Base-by-base conservation (phyloP, 2,329 filamentous ascomycete genomes). In the Aspergillus fischeri region DNA sequence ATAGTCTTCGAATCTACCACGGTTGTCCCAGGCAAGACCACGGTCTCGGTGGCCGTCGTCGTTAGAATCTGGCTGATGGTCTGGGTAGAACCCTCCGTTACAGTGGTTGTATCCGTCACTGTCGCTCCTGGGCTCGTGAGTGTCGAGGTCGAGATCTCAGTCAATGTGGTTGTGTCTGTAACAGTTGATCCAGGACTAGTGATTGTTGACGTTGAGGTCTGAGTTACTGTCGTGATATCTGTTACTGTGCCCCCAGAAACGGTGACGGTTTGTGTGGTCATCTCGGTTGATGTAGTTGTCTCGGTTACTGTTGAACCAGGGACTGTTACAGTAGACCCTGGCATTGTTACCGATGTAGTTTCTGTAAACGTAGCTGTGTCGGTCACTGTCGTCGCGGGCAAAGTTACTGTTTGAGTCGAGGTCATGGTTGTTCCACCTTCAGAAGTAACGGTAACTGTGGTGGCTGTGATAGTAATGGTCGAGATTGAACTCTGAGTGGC, bases 371-470 rank as follows among this genome's bases (percentile, higher is more conserved):
- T 54, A 8, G 10, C 38, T 7, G 55, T 41, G 21, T 29, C n/a
- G 17, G 53, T 52, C 8, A 29, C 25, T 10, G 53, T 56, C 28
- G 45, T 35, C 8, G 44, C 66, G 0, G 72, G 75, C 21, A 64
- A 62, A 3, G 67, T 63, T 8, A 59, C 47, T n/a, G 60, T 60
- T 7, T 41, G 32, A 6, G 66, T 58, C 2, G 65, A 65, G 21
- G 65, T 52, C 14, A 56, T 60, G 5, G 62, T 69, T 3, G 63
- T 62, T 35, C 11, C 32, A 35, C 32, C 32, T 17, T 17, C 32
- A 35, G 32, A 5, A 6, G 11, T 14, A 35, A 35, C 5, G 1
- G 44, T 47, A 1, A 24, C 20, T 4, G 44, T 25, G 44, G 44
- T 47, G 9, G 44, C 5, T 3, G 44, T 47, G 21, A 47, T 1